These are phyloP conservation scores for Colletotrichum karsti DNA, from an alignment of 2,329 filamentous ascomycete genomes.

Conservation along the genomic window DNA sequence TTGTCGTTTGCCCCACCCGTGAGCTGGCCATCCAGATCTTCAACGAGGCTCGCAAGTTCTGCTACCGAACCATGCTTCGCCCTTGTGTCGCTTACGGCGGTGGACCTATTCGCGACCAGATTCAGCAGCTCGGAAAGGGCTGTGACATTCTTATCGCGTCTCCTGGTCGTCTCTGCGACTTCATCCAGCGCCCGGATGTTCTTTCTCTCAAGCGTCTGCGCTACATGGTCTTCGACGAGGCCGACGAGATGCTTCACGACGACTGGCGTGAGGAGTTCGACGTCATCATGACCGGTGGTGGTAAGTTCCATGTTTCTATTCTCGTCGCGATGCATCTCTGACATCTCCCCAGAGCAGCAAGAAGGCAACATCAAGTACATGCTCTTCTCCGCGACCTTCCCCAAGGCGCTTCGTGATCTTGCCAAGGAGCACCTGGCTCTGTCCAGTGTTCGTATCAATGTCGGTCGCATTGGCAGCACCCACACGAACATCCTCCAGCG, in stretches of 20 bases:
- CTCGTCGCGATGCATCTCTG: conserved; percentile 27
- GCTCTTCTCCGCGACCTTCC: conserved; percentile 96
- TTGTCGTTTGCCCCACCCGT: conserved; percentile 86
- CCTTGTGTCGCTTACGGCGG: conserved; percentile 92
- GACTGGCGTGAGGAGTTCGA: conserved; percentile 83
- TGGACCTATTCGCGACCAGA: conserved; percentile 74
- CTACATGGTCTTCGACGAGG: conserved; percentile 89
- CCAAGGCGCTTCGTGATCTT: conserved; percentile 78
- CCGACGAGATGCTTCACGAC: conserved; percentile 85
- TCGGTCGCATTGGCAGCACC: conserved; percentile 86
- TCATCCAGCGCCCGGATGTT: conserved; percentile 76
- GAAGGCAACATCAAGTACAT: conserved; percentile 75
- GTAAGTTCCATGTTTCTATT: conserved; percentile 59
- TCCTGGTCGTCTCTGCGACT: conserved; percentile 85
- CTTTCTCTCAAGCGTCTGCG: conserved; percentile 80
- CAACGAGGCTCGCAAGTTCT: conserved; percentile 90
- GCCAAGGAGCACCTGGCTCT: conserved; percentile 80
- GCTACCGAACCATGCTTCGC: conserved; percentile 93
- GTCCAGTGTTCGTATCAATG: conserved; percentile 77
- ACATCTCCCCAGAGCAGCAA: conserved; percentile 69
- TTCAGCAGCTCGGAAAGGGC: conserved; percentile 78
- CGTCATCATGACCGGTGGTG: conserved; percentile 81
- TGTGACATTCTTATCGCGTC: conserved; percentile 92
- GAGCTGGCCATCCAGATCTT: conserved; percentile 96
- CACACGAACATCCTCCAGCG: conserved; percentile 86